phyloP scores from a whole-genome alignment of 1,139 yeast species.

The Suhomyces panamericanus region DNA sequence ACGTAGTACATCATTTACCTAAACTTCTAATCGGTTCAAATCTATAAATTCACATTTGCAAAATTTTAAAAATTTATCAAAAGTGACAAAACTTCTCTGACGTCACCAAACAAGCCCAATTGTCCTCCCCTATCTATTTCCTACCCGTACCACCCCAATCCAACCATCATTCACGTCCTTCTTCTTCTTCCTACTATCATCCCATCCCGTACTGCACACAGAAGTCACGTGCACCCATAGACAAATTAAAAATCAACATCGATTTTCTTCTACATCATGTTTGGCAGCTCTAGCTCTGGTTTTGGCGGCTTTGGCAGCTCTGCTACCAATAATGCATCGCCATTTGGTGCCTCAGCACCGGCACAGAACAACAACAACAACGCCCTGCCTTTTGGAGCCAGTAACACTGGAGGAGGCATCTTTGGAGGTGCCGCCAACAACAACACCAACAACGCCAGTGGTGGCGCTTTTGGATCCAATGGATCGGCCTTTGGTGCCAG shows the following conservation, averaged over 20 bases:
- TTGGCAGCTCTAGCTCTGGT: slow-evolving; percentile 25
- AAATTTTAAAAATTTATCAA: too few species aligned
- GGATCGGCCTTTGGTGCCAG: slow-evolving; percentile 8
- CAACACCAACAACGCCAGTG: slow-evolving; percentile 2
- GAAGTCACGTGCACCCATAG: background rate
- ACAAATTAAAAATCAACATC: slow-evolving; percentile 3
- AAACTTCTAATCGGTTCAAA: too few species aligned
- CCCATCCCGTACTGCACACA: background rate
- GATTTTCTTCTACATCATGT: slow-evolving; percentile 16
- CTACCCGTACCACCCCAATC: background rate
- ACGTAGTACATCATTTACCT: too few species aligned
- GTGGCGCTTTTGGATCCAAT: slow-evolving; percentile 5
- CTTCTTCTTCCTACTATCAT: background rate
- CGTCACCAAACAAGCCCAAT: background rate
- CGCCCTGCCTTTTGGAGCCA: slow-evolving; percentile 25
- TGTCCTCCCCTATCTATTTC: background rate
- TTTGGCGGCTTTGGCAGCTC: slow-evolving; percentile 27
- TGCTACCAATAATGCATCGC: slow-evolving; percentile 14
- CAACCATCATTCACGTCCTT: background rate
- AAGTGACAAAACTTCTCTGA: background rate
- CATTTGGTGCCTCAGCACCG: slow-evolving; percentile 16
- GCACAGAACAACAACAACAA: slow-evolving; percentile 11
- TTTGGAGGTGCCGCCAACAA: slow-evolving; percentile 8
- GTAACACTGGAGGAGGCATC: slow-evolving; percentile 22
- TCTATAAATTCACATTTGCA: background rate